Evolutionary conservation across 768 basidiomycete genomes (phyloP).

Genomic region (Lactarius hengduanensis): DNA sequence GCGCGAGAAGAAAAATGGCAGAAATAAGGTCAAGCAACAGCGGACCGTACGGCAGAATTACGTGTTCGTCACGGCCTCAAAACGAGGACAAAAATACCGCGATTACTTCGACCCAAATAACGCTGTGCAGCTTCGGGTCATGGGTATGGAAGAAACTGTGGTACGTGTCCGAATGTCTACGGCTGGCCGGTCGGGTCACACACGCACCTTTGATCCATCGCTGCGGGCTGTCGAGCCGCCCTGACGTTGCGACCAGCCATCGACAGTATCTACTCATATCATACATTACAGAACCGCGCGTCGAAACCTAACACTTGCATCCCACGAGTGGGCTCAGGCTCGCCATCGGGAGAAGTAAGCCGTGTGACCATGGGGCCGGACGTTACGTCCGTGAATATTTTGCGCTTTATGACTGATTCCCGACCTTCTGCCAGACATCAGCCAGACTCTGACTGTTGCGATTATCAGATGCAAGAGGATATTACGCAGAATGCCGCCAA

Average conservation of each 20-base stretch:
- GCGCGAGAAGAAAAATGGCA: conserved; percentile 35
- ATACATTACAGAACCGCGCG: conserved; percentile 19
- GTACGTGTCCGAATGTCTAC: conserved; percentile 38
- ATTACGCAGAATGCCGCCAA: conserved; percentile 33
- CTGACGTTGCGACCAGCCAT: not conserved
- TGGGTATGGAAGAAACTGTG: conserved; percentile 55
- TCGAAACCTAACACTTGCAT: conserved; percentile 8
- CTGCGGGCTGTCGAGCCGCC: not conserved
- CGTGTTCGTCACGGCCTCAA: conserved; percentile 51
- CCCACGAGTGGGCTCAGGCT: not conserved
- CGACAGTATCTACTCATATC: conserved; percentile 1
- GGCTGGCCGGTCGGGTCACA: not conserved
- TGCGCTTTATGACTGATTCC: not conserved
- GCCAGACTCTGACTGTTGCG: conserved; percentile 5
- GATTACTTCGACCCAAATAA: conserved; percentile 70
- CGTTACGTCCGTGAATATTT: not conserved
- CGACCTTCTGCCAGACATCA: conserved; percentile 1
- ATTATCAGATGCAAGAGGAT: conserved; percentile 44
- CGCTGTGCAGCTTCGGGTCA: conserved; percentile 55
- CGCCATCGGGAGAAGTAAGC: not conserved
- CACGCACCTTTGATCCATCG: not conserved
- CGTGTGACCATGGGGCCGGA: not conserved
- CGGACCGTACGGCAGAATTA: conserved; percentile 58
- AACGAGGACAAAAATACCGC: conserved; percentile 47
- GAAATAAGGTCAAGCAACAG: conserved; percentile 42